Evolutionary conservation across 164 flowering plant genomes (phyloP), one percentile per base, ranked within the genome.

Genomic region (Houttuynia cordata): DNA sequence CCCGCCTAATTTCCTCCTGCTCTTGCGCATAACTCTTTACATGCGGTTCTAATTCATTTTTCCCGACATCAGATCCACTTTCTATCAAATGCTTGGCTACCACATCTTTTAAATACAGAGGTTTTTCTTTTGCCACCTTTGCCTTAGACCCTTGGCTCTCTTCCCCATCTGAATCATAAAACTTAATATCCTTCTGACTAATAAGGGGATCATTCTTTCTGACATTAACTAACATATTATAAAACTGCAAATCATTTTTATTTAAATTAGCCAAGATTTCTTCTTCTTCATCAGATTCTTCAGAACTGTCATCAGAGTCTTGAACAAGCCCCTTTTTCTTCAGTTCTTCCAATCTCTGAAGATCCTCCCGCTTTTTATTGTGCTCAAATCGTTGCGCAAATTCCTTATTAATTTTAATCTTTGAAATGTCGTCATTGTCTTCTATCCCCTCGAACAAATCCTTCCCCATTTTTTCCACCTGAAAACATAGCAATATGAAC

Each of bases 31-130:
- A 84, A 61, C 70, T 83, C 81, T 82, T 83, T 45, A 61, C 60
- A 20, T 58, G 25, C 15, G 49, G 22, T 20, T n/a, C 45, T 15
- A 24, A 9, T 4, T 67, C 66, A 18, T 65, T 68, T 0, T 80
- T 87, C 0, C 64, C 75, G 21, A 76, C 68, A 20, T 81, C 93
- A 0, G 88, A 75, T 4, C 91, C 98, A 14, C 80, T 76, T 69
- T 85, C 93, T 7, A 92, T 68, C 74, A 87, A 74, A 1, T 85
- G 91, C 73, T 75, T 74, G 0, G 96, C 85, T 1, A 70, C 64
- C 21, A 87, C 93, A 75, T 92, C 96, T 63, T 92, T 92, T 81
- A 89, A 78, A 75, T 80, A 84, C 81, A 76, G 64, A 0, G 82
- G 74, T 60, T 78, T 82, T 75, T 76, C 62, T 51, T 73, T 73